Evolutionary conservation across 345 rosid species (phyloP).

Genomic region (Dovyalis caffra): DNA sequence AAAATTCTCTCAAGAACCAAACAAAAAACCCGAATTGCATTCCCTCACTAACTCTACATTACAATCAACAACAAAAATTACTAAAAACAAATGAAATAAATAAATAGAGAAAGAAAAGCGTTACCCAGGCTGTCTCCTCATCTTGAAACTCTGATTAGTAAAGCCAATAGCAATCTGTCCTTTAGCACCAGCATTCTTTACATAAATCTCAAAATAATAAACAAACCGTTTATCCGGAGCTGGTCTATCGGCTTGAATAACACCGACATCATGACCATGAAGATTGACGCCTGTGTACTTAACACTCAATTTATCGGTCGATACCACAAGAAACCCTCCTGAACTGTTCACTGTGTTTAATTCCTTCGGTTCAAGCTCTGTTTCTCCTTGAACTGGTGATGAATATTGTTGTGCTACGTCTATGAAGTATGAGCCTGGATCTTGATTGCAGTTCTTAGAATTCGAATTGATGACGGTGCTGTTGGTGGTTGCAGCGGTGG

Average conservation of each 20-base stretch:
- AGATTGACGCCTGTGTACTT: constrained; percentile 59
- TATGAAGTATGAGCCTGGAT: background rate
- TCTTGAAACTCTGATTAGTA: constrained; percentile 68
- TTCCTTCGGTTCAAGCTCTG: constrained; percentile 30
- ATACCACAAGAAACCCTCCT: constrained; percentile 75
- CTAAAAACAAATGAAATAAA: background rate
- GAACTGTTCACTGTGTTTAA: constrained; percentile 85
- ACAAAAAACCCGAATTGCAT: background rate
- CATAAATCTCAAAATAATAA: constrained; percentile 92
- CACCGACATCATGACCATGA: constrained; percentile 90
- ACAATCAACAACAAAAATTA: background rate
- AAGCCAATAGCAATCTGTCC: constrained; percentile 87
- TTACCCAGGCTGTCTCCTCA: constrained; percentile 94
- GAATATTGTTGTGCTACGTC: background rate
- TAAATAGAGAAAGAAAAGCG: background rate
- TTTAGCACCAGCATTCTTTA: constrained; percentile 68
- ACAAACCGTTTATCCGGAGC: constrained; percentile 70
- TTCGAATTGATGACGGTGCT: background rate
- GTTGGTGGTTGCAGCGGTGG: background rate
- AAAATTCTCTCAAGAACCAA: background rate
- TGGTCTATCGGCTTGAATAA: constrained; percentile 75
- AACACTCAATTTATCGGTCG: constrained; percentile 75
- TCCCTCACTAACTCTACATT: background rate
- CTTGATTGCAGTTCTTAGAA: background rate
- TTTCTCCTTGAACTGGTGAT: background rate